Evolutionary conservation across 108 stramenopile species (phyloP), one percentile per base, ranked within the genome.

Genomic region (Nitzschia palea): DNA sequence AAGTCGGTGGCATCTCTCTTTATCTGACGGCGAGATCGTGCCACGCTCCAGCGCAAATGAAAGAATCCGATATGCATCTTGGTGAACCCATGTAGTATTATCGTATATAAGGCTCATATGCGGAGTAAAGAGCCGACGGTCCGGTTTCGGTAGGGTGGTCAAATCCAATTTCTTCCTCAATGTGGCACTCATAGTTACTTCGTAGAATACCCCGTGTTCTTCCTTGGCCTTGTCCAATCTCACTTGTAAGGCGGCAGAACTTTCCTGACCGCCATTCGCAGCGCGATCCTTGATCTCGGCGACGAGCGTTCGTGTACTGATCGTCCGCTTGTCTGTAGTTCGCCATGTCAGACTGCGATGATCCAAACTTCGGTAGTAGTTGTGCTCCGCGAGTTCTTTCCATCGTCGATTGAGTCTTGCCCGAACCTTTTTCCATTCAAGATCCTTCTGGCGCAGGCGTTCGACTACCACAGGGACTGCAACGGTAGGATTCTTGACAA

Each of bases 361-460:
- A 65, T 95, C 94, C 25, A 95, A 67, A 78, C 89, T 89, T 64
- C 80, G 85, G 77, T 93, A 92, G 67, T 91, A 95, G 62, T 91
- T 92, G 28, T 66, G 47, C 55, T 93, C 86, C 1, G 91, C 88
- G 52, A 95, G 57, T 55, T 95, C 91, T 68, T 90, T 95, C 94
- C 94, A 95, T 32, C 82, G 77, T 30, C 82, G 82, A 73, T 94
- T 96, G 45, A 97, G 74, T 45, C 90, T 79, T 20, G 85, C 83
- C 31, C 94, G 77, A 3, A 87, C 96, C 26, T 71, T 52, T 28
- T 79, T 62, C 89, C 90, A 98, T 75, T 98, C 99, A 14, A 61
- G 36, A 56, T 98, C 94, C 85, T 99, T 99, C 77, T 99, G 97
- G 37, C 89, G 88, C 22, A 99, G 88, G n/a, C 99, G 94, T 55